phyloP scores from a whole-genome alignment of 2,329 filamentous ascomycete genomes.

The Sporothrix phasma region DNA sequence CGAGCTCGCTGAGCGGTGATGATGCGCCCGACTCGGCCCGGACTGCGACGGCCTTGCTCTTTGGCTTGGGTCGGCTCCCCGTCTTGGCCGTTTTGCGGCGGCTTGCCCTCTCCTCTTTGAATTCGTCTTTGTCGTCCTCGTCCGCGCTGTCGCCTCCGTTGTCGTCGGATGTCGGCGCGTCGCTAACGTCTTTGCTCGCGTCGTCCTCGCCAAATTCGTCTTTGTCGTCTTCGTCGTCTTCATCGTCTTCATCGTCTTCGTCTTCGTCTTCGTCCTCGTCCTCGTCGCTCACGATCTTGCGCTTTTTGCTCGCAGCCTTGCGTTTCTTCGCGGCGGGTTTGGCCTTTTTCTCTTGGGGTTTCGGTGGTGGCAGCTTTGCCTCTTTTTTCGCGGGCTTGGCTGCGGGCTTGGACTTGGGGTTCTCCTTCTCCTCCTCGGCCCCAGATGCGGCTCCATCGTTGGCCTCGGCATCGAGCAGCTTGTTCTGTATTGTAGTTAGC shows the following conservation, averaged over 20 bases:
- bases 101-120: neutral
- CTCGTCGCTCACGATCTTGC: neutral
- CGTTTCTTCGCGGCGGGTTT: constrained; percentile 22
- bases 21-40: constrained; percentile 12
- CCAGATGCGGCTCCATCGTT: neutral
- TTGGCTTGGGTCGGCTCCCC: neutral
- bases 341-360: constrained; percentile 15
- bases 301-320: constrained; percentile 1
- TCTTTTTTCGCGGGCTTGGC: constrained; percentile 20
- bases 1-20: constrained; percentile 12
- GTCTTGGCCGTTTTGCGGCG: constrained; percentile 9
- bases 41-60: neutral
- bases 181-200: constrained; percentile 6
- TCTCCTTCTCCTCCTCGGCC: neutral
- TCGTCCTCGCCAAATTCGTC: neutral
- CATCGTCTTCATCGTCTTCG: neutral
- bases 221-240: constrained; percentile 10
- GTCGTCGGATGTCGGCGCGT: constrained; percentile 13
- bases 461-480: constrained; percentile 12
- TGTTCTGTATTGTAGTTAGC: constrained; percentile 2
- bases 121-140: constrained; percentile 11
- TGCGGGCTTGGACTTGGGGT: neutral
- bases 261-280: constrained; percentile 11
- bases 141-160: constrained; percentile 1
- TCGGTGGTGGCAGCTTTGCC: neutral